Conservation (phyloP, 805 yeast species). For the Yamadazyma tumulicola region DNA sequence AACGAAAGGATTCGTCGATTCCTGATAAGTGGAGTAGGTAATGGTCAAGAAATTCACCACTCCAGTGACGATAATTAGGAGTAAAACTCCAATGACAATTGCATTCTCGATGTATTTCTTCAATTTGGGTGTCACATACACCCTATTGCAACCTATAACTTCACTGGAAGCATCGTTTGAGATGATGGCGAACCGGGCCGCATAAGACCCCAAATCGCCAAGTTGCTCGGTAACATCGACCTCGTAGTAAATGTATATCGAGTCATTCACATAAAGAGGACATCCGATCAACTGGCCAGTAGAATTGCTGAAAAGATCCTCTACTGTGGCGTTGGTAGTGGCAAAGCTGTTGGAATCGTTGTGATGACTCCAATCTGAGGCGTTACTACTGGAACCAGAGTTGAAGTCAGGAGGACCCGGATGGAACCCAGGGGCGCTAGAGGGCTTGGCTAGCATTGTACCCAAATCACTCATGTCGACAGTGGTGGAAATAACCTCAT, state of each 20-base stretch:
- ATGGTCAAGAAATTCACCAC: conserved; percentile 37
- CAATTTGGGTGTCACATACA: conserved; percentile 48
- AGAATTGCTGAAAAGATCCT: conserved; percentile 19
- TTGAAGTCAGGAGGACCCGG: neutral
- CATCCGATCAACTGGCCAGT: conserved; percentile 28
- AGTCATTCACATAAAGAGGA: conserved; percentile 36
- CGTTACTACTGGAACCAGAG: neutral
- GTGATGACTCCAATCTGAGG: neutral
- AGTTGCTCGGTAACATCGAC: conserved; percentile 37
- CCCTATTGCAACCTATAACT: conserved; percentile 45
- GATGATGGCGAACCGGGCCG: conserved; percentile 38
- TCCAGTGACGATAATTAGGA: conserved; percentile 39
- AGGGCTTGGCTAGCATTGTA: neutral
- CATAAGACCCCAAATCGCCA: conserved; percentile 45
- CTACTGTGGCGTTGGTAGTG: conserved; percentile 16
- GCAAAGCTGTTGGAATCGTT: conserved; percentile 7
- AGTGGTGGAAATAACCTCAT: neutral
- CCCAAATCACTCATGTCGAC: neutral
- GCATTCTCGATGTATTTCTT: conserved; percentile 25
- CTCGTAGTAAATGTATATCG: conserved; percentile 34
- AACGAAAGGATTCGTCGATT: conserved; percentile 50
- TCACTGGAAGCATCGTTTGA: conserved; percentile 32
- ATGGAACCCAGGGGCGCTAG: neutral
- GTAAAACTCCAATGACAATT: conserved; percentile 37
- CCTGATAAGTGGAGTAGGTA: conserved; percentile 55